A percentile compares a stretch with the other conserved stretches of the same genome.
Conservation (phyloP, 139 green algal genomes). For the Chlamydomonas sp. region DNA sequence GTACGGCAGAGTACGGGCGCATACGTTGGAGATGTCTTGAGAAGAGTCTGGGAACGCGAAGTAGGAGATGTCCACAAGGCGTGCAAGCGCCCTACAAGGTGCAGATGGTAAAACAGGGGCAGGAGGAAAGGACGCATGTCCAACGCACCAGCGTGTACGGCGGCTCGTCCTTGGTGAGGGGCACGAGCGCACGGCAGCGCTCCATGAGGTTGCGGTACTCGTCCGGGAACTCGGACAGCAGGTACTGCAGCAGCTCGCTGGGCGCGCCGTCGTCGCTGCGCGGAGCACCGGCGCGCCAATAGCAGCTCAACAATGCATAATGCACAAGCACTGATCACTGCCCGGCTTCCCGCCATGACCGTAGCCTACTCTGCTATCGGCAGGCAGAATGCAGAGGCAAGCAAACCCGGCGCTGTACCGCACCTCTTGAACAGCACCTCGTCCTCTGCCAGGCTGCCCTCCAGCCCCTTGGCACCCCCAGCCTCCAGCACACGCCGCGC, state of each 20-base stretch:
- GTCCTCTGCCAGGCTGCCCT: slow-evolving; percentile 18
- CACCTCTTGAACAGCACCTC: slow-evolving; percentile 8
- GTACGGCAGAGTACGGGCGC: neutral
- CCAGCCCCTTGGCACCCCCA: neutral
- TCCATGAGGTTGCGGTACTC: slow-evolving; percentile 23
- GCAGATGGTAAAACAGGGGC: neutral
- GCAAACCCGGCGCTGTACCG: neutral
- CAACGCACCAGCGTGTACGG: slow-evolving; percentile 17
- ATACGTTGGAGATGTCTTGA: neutral
- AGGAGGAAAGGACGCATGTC: neutral
- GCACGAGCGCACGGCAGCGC: neutral
- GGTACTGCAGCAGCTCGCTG: slow-evolving; percentile 30
- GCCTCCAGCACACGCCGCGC: slow-evolving; percentile 12
- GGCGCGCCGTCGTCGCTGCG: slow-evolving; percentile 20
- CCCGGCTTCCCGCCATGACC: too few relatives aligned
- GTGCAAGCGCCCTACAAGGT: too few relatives aligned
- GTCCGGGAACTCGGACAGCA: slow-evolving; percentile 25
- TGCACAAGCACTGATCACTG: too few relatives aligned
- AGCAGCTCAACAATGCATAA: too few relatives aligned
- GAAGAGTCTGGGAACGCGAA: slow-evolving; percentile 1
- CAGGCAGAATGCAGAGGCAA: too few relatives aligned
- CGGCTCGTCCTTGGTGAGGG: slow-evolving; percentile 19
- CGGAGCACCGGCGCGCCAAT: too few relatives aligned
- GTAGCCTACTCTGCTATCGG: too few relatives aligned
- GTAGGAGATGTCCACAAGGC: too few relatives aligned